These are phyloP conservation scores for Neofusicoccum parvum DNA, from an alignment of 2,329 filamentous ascomycete genomes.

Conservation along the genomic window DNA sequence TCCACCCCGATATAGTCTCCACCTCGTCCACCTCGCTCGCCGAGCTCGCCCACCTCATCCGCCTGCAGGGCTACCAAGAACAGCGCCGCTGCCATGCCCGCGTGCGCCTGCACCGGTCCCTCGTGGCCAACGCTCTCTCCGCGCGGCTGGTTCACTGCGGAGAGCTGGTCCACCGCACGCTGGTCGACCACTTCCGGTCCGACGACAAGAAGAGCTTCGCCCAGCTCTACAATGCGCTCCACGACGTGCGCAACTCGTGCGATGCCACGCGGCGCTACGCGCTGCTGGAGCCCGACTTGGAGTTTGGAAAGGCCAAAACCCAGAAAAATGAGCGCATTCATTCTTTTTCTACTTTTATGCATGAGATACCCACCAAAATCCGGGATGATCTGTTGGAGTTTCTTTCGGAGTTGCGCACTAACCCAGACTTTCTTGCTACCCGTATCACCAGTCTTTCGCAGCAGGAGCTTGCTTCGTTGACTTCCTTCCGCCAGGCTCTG, in stretches of 20 bases:
- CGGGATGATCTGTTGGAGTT: constrained; percentile 78
- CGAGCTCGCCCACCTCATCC: constrained; percentile 76
- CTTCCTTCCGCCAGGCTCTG: constrained; percentile 75
- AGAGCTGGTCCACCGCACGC: constrained; percentile 71
- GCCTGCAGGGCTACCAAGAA: constrained; percentile 78
- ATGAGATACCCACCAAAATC: constrained; percentile 74
- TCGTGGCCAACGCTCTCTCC: constrained; percentile 74
- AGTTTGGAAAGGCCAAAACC: constrained; percentile 49
- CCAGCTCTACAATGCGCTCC: constrained; percentile 73
- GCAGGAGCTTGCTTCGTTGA: constrained; percentile 75
- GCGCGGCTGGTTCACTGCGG: constrained; percentile 74
- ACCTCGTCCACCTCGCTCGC: constrained; percentile 70
- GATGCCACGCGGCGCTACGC: constrained; percentile 72
- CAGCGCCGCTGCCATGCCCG: constrained; percentile 75
- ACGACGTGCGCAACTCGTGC: constrained; percentile 77
- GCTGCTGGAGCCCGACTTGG: constrained; percentile 71
- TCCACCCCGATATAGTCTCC: constrained; percentile 57
- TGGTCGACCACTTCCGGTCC: constrained; percentile 76
- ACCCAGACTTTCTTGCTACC: constrained; percentile 84
- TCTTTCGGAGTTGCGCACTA: constrained; percentile 78
- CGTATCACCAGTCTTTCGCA: constrained; percentile 75
- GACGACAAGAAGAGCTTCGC: constrained; percentile 80
- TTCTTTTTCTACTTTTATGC: constrained; percentile 52
- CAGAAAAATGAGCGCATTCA: constrained; percentile 48
- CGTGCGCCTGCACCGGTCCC: constrained; percentile 71